Percentiles rank a stretch among this genome's conserved stretches.
Evolutionary conservation across 2,329 filamentous ascomycete species (phyloP).

Genomic region (Keithomyces neogunnii): DNA sequence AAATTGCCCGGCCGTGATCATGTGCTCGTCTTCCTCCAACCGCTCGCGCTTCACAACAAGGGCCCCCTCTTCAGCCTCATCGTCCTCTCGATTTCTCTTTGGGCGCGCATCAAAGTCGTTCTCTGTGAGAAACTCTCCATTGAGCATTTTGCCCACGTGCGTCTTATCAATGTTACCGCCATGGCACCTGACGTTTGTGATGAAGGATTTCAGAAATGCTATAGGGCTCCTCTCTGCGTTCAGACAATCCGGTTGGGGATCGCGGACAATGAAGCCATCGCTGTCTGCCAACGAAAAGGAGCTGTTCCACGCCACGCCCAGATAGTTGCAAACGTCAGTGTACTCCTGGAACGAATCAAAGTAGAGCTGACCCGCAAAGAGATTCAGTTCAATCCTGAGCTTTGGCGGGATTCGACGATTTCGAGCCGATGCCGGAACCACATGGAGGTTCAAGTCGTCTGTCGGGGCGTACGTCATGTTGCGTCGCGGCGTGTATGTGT

Average conservation of each 20-base stretch:
- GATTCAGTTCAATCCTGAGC: slow-evolving; percentile 43
- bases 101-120: slow-evolving; percentile 11
- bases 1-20: not conserved
- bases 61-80: not conserved
- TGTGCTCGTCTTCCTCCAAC: not conserved
- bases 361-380: slow-evolving; percentile 64
- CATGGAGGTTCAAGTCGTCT: slow-evolving; percentile 1
- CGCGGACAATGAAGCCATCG: slow-evolving; percentile 26
- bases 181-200: slow-evolving; percentile 27
- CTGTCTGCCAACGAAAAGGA: slow-evolving; percentile 13
- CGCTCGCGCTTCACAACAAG: not conserved
- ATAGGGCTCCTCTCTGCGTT: slow-evolving; percentile 21
- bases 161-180: slow-evolving; percentile 31
- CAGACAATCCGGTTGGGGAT: not conserved
- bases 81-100: not conserved
- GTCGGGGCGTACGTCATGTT: slow-evolving; percentile 2
- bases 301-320: slow-evolving; percentile 35
- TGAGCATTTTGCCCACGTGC: slow-evolving; percentile 30
- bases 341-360: slow-evolving; percentile 48
- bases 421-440: not conserved
- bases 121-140: slow-evolving; percentile 17
- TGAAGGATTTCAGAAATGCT: slow-evolving; percentile 26
- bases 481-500: slow-evolving; percentile 36
- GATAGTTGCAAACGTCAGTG: slow-evolving; percentile 34
- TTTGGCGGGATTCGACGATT: slow-evolving; percentile 1